Percentiles rank a stretch among this genome's conserved stretches.
These are phyloP conservation scores for Saccharomyces mikatae DNA, from an alignment of 805 yeast species.

Conservation along the genomic window DNA sequence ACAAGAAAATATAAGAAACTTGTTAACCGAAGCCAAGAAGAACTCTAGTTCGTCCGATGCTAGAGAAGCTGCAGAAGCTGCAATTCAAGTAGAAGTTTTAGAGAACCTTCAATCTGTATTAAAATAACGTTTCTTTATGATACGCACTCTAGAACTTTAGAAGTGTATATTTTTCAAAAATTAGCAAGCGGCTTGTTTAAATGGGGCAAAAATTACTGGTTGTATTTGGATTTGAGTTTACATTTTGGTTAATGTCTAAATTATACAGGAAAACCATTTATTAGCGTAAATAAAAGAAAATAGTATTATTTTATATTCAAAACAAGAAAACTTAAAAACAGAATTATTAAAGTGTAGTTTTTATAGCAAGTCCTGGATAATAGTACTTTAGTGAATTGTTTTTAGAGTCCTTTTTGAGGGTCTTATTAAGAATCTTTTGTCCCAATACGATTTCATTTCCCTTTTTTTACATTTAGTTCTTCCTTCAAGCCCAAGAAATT, in stretches of 20 bases:
- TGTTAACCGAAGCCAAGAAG: constrained; percentile 90
- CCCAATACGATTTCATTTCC: background rate
- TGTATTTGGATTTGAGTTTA: background rate
- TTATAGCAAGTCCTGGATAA: background rate
- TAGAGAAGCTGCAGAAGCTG: constrained; percentile 86
- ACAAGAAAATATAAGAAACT: constrained; percentile 64
- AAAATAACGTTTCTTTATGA: constrained; percentile 13
- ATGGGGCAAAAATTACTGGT: background rate
- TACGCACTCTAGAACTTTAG: background rate
- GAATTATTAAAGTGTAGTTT: background rate
- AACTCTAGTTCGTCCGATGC: constrained; percentile 79
- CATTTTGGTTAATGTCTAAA: background rate
- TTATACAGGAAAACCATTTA: background rate
- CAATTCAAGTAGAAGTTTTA: constrained; percentile 89
- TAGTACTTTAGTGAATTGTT: no score
- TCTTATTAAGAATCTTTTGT: no score
- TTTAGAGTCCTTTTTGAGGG: background rate
- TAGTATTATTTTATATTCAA: background rate
- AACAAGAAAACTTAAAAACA: background rate
- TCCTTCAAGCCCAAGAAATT: no score
- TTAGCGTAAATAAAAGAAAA: background rate
- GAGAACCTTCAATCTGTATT: constrained; percentile 69
- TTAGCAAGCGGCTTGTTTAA: background rate
- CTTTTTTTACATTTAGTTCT: background rate
- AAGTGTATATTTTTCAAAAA: background rate